These are phyloP conservation scores for Talaromyces sp. DNA, from an alignment of 2,329 filamentous ascomycete genomes.

Conservation along the genomic window DNA sequence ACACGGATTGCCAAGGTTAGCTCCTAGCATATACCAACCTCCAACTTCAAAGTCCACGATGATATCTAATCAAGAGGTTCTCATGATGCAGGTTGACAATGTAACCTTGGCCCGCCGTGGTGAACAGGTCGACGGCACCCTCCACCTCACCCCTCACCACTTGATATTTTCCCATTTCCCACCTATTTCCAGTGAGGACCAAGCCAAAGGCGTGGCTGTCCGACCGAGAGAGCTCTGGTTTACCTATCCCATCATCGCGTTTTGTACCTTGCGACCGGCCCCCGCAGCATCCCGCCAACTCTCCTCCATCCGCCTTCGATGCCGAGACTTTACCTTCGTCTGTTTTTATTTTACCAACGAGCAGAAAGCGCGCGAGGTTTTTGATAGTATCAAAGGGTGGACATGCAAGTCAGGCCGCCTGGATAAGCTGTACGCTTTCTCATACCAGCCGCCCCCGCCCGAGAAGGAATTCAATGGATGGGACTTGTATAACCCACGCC, in stretches of 20 bases:
- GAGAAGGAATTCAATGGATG: constrained; percentile 80
- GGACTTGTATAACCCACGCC: constrained; percentile 79
- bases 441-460: constrained; percentile 72
- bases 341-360: constrained; percentile 84
- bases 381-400: constrained; percentile 78
- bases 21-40: neutral
- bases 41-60: no score
- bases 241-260: constrained; percentile 86
- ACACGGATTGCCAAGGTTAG: constrained; percentile 49
- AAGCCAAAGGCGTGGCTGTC: constrained; percentile 44
- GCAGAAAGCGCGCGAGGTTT: constrained; percentile 76
- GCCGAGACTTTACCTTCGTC: constrained; percentile 91
- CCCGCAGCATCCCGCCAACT: constrained; percentile 69
- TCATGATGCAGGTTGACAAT: constrained; percentile 51
- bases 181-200: constrained; percentile 40
- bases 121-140: constrained; percentile 59
- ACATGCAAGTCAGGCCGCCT: constrained; percentile 82
- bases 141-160: constrained; percentile 66
- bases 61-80: neutral
- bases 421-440: constrained; percentile 90
- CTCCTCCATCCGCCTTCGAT: constrained; percentile 82
- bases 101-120: constrained; percentile 62
- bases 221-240: constrained; percentile 80
- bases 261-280: constrained; percentile 76
- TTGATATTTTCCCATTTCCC: constrained; percentile 65